phyloP scores from a whole-genome alignment of 768 basidiomycete species.

The Crepidotus variabilis region DNA sequence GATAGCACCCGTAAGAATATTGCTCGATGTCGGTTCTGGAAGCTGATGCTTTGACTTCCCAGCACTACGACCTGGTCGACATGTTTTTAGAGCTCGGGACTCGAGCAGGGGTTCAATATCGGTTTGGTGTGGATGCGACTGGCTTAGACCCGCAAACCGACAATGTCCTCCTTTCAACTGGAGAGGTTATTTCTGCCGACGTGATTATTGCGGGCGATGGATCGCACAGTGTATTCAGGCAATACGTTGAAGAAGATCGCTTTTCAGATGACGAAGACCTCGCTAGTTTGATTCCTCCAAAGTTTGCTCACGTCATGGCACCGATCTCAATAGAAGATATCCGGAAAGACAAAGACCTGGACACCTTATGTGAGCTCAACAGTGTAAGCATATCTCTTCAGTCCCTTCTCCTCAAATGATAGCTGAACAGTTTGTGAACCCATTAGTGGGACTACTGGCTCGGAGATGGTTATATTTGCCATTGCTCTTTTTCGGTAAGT shows the following conservation, averaged over 20 bases:
- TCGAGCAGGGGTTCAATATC: constrained; percentile 43
- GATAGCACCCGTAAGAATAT: background rate
- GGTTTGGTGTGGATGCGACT: constrained; percentile 13
- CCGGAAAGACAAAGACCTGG: background rate
- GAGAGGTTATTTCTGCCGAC: constrained; percentile 43
- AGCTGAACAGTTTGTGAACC: background rate
- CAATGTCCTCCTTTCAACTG: constrained; percentile 31
- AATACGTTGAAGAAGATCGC: background rate
- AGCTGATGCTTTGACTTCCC: background rate
- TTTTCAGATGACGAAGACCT: background rate
- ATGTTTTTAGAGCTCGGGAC: constrained; percentile 43
- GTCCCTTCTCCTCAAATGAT: background rate
- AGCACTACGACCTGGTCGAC: constrained; percentile 51
- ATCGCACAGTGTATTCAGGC: constrained; percentile 25
- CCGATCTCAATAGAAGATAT: background rate
- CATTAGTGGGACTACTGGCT: background rate
- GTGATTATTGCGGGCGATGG: constrained; percentile 61
- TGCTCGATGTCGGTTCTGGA: background rate
- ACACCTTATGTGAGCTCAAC: background rate
- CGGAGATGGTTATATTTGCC: background rate
- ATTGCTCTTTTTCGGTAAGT: background rate
- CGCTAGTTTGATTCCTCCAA: background rate
- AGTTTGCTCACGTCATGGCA: background rate
- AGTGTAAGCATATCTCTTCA: background rate
- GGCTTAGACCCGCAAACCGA: constrained; percentile 21